Conservation (phyloP, 306 rosid species). For the Prunus salicina region DNA sequence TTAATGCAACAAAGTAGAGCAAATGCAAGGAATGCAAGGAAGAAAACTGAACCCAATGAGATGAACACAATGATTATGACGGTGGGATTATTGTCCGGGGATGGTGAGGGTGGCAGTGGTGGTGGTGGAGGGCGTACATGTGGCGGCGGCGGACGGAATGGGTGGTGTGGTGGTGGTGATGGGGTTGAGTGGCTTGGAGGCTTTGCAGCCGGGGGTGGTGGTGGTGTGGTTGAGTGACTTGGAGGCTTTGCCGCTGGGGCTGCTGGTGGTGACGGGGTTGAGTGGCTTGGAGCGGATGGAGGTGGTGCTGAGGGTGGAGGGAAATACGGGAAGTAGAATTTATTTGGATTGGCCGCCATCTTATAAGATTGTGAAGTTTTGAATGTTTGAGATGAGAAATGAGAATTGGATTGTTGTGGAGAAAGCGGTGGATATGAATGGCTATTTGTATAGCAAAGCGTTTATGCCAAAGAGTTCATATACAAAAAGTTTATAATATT, state of each 20-base stretch:
- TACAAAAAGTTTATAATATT: constrained; percentile 9
- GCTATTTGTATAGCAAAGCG: constrained; percentile 28
- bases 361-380: neutral
- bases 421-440: neutral
- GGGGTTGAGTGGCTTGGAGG: neutral
- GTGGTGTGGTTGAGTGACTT: neutral
- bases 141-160: constrained; percentile 43
- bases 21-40: constrained; percentile 57
- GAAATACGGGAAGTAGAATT: constrained; percentile 32
- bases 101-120: constrained; percentile 43
- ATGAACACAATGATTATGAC: constrained; percentile 55
- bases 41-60: constrained; percentile 50
- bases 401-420: constrained; percentile 14
- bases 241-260: neutral
- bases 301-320: constrained; percentile 29
- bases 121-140: constrained; percentile 27
- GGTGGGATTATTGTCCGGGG: constrained; percentile 44
- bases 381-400: neutral
- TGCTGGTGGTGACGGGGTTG: constrained; percentile 7
- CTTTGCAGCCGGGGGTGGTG: neutral
- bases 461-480: constrained; percentile 12
- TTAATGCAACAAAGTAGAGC: constrained; percentile 50
- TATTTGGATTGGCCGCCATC: constrained; percentile 50
- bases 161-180: constrained; percentile 26
- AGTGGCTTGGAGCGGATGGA: neutral